These are phyloP conservation scores for Blastocystis sp. DNA, from an alignment of 352 stramenopile species.

Conservation along the genomic window DNA sequence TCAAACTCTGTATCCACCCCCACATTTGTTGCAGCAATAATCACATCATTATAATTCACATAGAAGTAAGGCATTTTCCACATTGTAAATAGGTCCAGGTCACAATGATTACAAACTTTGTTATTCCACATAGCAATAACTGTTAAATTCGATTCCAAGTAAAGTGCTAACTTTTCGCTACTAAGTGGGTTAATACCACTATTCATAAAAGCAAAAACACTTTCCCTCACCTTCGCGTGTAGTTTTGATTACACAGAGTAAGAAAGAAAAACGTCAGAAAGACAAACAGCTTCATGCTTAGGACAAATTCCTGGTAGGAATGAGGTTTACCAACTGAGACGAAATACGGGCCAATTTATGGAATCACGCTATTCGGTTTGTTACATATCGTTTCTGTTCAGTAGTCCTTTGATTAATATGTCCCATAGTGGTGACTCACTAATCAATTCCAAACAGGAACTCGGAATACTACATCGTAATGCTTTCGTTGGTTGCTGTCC, in stretches of 20 bases:
- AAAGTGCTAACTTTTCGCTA: not conserved
- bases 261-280: not conserved
- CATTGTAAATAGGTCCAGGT: conserved; percentile 42
- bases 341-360: not conserved
- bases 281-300: not conserved
- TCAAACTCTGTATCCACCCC: not conserved
- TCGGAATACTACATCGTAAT: not conserved
- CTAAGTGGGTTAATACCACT: conserved; percentile 27
- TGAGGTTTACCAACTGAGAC: not conserved
- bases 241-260: not conserved
- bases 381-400: too few species aligned
- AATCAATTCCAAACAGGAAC: not conserved
- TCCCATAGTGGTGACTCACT: too few species aligned
- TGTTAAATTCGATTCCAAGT: conserved; percentile 30
- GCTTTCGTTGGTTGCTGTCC: not conserved
- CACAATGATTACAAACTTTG: not conserved
- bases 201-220: not conserved
- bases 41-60: conserved; percentile 10
- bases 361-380: not conserved
- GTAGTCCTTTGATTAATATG: too few species aligned
- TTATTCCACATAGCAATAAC: conserved; percentile 49
- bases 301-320: not conserved
- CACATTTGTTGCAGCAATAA: conserved; percentile 25
- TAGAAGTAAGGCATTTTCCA: conserved; percentile 18
- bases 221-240: not conserved